A percentile compares a stretch with the other conserved stretches of the same genome.
Conservation (phyloP, 208 protist genomes). For the Trypanosoma avium region DNA sequence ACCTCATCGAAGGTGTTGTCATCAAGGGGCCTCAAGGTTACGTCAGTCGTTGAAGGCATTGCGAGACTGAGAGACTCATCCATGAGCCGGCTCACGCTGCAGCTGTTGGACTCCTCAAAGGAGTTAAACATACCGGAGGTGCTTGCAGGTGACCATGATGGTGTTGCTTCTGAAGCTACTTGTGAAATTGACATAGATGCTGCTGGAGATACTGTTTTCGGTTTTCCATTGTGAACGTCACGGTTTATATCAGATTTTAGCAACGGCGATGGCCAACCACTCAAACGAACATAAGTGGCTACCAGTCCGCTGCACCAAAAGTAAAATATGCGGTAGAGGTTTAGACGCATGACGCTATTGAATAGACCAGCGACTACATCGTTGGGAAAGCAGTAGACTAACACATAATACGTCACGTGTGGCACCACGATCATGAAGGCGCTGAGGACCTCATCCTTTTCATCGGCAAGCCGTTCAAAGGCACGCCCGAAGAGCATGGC, state of each 20-base stretch:
- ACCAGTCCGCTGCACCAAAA: slow-evolving; percentile 80
- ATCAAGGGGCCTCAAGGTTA: slow-evolving; percentile 12
- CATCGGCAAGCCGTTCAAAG: slow-evolving; percentile 28
- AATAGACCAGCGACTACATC: slow-evolving; percentile 74
- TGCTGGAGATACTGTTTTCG: too few species aligned
- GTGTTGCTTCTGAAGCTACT: too few species aligned
- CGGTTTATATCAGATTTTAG: too few species aligned
- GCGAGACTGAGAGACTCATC: background rate
- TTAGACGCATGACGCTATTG: slow-evolving; percentile 59
- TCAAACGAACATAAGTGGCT: slow-evolving; percentile 57
- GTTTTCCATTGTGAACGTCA: too few species aligned
- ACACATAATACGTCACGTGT: slow-evolving; percentile 58
- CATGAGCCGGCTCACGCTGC: too few species aligned
- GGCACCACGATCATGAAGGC: slow-evolving; percentile 48
- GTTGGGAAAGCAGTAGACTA: slow-evolving; percentile 79
- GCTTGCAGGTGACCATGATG: too few species aligned
- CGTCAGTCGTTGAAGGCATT: background rate
- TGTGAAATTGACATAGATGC: too few species aligned
- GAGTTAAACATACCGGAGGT: too few species aligned
- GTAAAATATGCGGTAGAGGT: slow-evolving; percentile 68
- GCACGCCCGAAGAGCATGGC: slow-evolving; percentile 34
- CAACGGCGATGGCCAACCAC: slow-evolving; percentile 67
- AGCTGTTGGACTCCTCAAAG: too few species aligned
- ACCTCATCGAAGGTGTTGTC: slow-evolving; percentile 57
- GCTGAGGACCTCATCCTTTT: slow-evolving; percentile 65